These are phyloP conservation scores for Hydrangea macrophylla DNA, from an alignment of 148 eudicot genomes.

Conservation along the genomic window DNA sequence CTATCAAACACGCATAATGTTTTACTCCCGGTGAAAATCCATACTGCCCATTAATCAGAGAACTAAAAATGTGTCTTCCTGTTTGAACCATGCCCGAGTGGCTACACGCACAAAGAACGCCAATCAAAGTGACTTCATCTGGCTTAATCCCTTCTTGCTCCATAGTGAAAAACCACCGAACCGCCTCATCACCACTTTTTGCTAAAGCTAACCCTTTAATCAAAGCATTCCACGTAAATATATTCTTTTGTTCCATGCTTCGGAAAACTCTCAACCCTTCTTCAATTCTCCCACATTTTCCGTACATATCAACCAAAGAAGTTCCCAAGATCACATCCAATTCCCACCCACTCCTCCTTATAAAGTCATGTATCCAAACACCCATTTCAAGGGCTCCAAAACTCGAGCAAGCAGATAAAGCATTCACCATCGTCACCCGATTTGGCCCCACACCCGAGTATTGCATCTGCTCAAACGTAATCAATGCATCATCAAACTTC, in stretches of 20 bases:
- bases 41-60: conserved; percentile 26
- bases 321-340: conserved; percentile 43
- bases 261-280: conserved; percentile 33
- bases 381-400: conserved; percentile 46
- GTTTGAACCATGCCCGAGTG: conserved; percentile 36
- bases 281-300: conserved; percentile 37
- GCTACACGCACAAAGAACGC: conserved; percentile 44
- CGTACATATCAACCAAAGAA: conserved; percentile 51
- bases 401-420: conserved; percentile 39
- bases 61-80: conserved; percentile 30
- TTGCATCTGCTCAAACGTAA: conserved; percentile 36
- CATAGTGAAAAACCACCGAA: conserved; percentile 39
- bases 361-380: conserved; percentile 32
- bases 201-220: conserved; percentile 38
- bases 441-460: conserved; percentile 36
- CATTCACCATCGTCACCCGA: conserved; percentile 50
- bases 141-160: conserved; percentile 30
- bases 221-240: conserved; percentile 40
- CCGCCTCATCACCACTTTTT: conserved; percentile 34
- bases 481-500: conserved; percentile 33
- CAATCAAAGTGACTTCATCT: conserved; percentile 39
- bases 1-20: conserved; percentile 45
- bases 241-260: conserved; percentile 37
- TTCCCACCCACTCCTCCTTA: conserved; percentile 37
- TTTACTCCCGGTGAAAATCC: conserved; percentile 33